Conservation (phyloP, 108 stramenopile species). For the Cyclotella atomus region DNA sequence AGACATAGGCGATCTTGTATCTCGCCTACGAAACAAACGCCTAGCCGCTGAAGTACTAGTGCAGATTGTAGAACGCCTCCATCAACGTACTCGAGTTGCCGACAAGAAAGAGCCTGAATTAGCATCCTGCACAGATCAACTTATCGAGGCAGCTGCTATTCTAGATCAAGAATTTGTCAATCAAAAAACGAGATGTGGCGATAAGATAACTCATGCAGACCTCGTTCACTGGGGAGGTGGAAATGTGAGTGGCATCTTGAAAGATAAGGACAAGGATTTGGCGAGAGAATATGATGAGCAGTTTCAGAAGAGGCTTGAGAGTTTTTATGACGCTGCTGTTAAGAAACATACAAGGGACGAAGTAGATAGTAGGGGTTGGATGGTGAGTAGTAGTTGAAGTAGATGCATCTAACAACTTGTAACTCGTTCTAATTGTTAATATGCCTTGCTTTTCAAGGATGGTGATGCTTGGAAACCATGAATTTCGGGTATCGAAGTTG, state of each 20-base stretch:
- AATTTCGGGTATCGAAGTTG: background rate
- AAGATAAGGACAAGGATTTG: constrained; percentile 50
- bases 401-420: no score
- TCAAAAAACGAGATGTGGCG: constrained; percentile 25
- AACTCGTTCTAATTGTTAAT: no score
- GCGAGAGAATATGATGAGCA: constrained; percentile 55
- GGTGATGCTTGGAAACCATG: constrained; percentile 47
- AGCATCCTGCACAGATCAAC: constrained; percentile 5
- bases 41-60: constrained; percentile 44
- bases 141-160: constrained; percentile 49
- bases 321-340: constrained; percentile 55
- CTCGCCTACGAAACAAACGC: constrained; percentile 38
- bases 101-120: constrained; percentile 42
- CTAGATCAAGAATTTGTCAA: constrained; percentile 46
- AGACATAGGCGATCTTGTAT: constrained; percentile 29
- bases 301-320: constrained; percentile 48
- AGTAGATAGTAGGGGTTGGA: constrained; percentile 37
- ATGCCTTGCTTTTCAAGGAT: no score
- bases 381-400: no score
- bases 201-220: constrained; percentile 49
- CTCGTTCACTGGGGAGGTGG: constrained; percentile 52
- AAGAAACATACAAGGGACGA: constrained; percentile 49
- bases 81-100: constrained; percentile 42
- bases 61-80: constrained; percentile 42
- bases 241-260: constrained; percentile 40